A percentile compares a stretch with the other conserved stretches of the same genome.
Conservation (phyloP, 352 stramenopile genomes). For the Pythium guiyangense region DNA sequence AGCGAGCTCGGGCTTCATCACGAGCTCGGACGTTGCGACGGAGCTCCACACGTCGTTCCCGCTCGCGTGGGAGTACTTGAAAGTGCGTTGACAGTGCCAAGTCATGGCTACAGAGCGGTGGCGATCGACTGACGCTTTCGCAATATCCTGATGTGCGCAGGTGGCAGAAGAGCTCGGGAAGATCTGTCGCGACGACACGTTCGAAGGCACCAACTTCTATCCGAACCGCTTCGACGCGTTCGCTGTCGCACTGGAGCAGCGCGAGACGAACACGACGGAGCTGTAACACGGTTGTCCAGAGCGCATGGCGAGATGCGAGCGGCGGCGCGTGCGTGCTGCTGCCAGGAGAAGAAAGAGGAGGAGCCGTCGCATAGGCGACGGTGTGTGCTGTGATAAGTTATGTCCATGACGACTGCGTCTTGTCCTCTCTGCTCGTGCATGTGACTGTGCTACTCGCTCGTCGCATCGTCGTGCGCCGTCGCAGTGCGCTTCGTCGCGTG, state of each 20-base stretch:
- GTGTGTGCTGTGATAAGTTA: slow-evolving; percentile 14
- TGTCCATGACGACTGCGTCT: not conserved
- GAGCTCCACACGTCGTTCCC: slow-evolving; percentile 92
- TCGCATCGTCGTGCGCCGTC: not conserved
- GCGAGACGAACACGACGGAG: slow-evolving; percentile 4
- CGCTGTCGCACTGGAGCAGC: slow-evolving; percentile 5
- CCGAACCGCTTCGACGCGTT: slow-evolving; percentile 88
- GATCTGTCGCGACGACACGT: slow-evolving; percentile 94
- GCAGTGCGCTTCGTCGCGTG: slow-evolving; percentile 2
- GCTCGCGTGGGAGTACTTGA: slow-evolving; percentile 95
- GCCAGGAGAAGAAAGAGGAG: too few species aligned
- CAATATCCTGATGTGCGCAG: slow-evolving; percentile 15
- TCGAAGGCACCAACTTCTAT: slow-evolving; percentile 95
- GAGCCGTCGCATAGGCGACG: not conserved
- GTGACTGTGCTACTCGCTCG: not conserved
- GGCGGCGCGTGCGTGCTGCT: not conserved
- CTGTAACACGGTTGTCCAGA: slow-evolving; percentile 4
- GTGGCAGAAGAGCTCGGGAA: slow-evolving; percentile 91
- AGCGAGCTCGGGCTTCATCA: slow-evolving; percentile 79
- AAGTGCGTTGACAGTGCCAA: slow-evolving; percentile 27
- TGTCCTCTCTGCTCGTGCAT: not conserved
- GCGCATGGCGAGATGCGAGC: not conserved
- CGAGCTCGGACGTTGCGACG: slow-evolving; percentile 87
- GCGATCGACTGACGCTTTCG: not conserved
- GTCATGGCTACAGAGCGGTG: not conserved